Evolutionary conservation across 371 early-diverging fungal species (phyloP), one percentile per base, ranked within the genome.

Genomic region (Lichtheimia hyalospora): DNA sequence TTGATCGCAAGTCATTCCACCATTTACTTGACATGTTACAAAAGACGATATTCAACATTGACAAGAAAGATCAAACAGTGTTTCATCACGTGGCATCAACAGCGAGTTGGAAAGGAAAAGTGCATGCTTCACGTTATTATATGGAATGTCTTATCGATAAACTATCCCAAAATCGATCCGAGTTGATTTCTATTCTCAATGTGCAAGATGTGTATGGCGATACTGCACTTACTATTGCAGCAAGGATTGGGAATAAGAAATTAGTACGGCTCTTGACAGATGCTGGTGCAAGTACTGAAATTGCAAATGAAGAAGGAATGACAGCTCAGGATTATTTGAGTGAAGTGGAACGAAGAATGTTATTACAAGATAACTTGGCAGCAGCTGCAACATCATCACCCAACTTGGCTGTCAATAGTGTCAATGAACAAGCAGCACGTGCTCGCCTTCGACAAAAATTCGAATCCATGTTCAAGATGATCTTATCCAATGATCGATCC

Each of bases 81-180:
- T 86, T 98, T 34, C 98, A 98, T 67, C 97, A 98, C 66, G 88
- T 94, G n/a, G 90, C 92, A 0, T 69, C 87, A 1, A 88, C 91
- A 0, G 84, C 95, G 0, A 89, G 86, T 10, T 76, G 82, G 61
- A 84, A 88, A 21, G 92, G 91, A 3, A 88, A 91, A 34, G 84
- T 86, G 1, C 81, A 84, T 54, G 90, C 96, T 2, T 85, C 90
- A 0, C 75, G 87, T 21, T 96, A 96, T 62, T 96, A 96, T 67
- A 85, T 94, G 83, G 93, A 96, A 58, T 89, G 92, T 62, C 60
- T 94, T 28, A 73, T 93, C 12, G 88, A 89, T 15, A 84, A 81
- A 56, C 61, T 91, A n/a, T 70, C 76, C 0, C 55, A 67, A n/a
- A 75, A 79, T 52, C 78, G 75, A 3, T 73, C 77, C 6, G 87